Evolutionary conservation across 371 early-diverging fungal genomes (phyloP).

Genomic region (Apophysomyces ossiformis): DNA sequence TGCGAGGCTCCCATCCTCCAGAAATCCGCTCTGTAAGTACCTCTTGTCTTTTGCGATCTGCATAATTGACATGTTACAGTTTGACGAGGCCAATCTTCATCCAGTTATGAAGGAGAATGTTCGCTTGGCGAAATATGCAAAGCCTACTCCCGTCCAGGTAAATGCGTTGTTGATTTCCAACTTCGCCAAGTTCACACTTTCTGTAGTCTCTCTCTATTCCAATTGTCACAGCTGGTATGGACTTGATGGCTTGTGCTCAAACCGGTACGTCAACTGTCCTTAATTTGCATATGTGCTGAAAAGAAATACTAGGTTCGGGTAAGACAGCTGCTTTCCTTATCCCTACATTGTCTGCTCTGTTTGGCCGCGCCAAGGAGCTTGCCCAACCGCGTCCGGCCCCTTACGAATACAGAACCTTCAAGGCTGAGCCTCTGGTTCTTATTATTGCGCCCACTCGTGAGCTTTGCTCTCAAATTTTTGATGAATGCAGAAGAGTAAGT

Average conservation of each 20-base stretch:
- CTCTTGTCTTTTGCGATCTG: background rate
- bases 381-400: slow-evolving; percentile 54
- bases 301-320: slow-evolving; percentile 69
- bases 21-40: slow-evolving; percentile 40
- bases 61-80: slow-evolving; percentile 25
- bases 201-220: slow-evolving; percentile 69
- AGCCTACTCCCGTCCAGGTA: slow-evolving; percentile 78
- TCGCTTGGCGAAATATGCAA: slow-evolving; percentile 55
- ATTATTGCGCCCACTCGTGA: slow-evolving; percentile 98
- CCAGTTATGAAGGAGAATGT: slow-evolving; percentile 61
- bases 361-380: slow-evolving; percentile 73
- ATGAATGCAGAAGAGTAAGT: slow-evolving; percentile 25
- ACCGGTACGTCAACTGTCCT: slow-evolving; percentile 57
- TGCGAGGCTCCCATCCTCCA: slow-evolving; percentile 42
- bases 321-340: slow-evolving; percentile 92
- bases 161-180: background rate
- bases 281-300: slow-evolving; percentile 5
- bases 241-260: slow-evolving; percentile 91
- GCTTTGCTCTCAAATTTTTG: slow-evolving; percentile 83
- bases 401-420: slow-evolving; percentile 82
- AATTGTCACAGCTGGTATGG: slow-evolving; percentile 79
- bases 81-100: slow-evolving; percentile 50
- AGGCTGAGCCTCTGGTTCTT: slow-evolving; percentile 84
- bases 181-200: background rate
- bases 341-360: slow-evolving; percentile 89